Evolutionary conservation across 257 asterid species (phyloP), one percentile per base, ranked within the genome.

Genomic region (Solanum virginianum): DNA sequence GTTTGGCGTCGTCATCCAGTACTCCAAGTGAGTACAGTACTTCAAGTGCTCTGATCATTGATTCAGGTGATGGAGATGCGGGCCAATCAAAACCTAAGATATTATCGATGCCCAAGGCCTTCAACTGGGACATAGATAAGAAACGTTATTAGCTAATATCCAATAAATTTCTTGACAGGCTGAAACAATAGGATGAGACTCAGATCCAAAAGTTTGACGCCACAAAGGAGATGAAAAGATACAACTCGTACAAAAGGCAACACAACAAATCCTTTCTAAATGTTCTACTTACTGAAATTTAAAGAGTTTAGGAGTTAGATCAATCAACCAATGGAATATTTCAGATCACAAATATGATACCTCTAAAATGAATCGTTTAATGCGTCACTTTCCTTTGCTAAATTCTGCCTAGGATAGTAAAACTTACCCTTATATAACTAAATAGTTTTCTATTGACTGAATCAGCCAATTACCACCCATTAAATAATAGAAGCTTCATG

Each of bases 41-140:
- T 93, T 96, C 99, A 85, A 96, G 95, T 83, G 99, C 99, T 90
- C 99, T 91, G 75, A 96, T 95, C 89, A 96, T 90, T 82, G 98
- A 93, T 90, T 96, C 99, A 71, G 99, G 94, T 24, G 98, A 92
- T 45, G 99, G 98, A 77, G 99, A 90, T 89, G 98, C 92, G 49
- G 94, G 98, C 99, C 99, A 96, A 89, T 95, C 97, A 18, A 96
- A 96, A 82, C 98, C 98, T 91, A 96, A 87, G 81, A 95, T 94
- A 88, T 96, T 96, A 92, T 96, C 99, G 74, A 96, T 92, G 77
- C 99, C 98, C 80, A 96, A 86, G 47, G 99, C 95, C 90, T 95
- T 96, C 84, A 96, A 89, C 99, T 96, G 90, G 86, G 87, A 91
- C 63, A 88, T 82, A 70, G 80, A 83, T 24, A 84, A 18, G 83